Percentiles rank a stretch among this genome's conserved stretches.
Conservation (phyloP, 2,329 filamentous ascomycete species). For the Metarhizium brunneum region DNA sequence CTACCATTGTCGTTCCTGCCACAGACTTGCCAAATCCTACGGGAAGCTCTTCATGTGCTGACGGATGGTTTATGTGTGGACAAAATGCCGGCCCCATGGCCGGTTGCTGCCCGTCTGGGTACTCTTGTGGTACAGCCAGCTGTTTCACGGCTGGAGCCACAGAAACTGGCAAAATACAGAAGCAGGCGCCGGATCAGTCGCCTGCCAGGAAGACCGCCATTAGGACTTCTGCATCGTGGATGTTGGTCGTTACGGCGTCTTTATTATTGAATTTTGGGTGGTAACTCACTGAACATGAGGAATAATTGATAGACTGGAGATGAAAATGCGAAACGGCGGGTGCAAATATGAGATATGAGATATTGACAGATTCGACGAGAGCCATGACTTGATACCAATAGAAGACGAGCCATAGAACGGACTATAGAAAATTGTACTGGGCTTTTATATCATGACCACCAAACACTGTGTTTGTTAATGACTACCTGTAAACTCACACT, state of each 20-base stretch:
- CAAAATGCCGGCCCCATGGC: constrained; percentile 49
- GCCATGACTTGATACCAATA: too few species aligned
- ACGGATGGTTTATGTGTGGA: constrained; percentile 69
- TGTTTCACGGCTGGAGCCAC: constrained; percentile 51
- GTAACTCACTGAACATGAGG: not conserved
- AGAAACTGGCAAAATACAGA: constrained; percentile 47
- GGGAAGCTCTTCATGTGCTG: constrained; percentile 51
- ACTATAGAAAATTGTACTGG: too few species aligned
- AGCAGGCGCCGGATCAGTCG: constrained; percentile 32
- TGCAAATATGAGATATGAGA: not conserved
- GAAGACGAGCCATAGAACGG: too few species aligned
- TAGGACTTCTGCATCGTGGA: not conserved
- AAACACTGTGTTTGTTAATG: too few species aligned
- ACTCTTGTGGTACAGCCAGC: constrained; percentile 60
- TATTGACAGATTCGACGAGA: too few species aligned
- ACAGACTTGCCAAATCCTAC: constrained; percentile 35
- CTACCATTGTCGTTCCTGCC: constrained; percentile 61
- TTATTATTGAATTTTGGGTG: not conserved
- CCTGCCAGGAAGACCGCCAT: not conserved
- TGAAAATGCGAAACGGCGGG: not conserved
- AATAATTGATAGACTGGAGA: not conserved
- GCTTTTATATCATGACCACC: too few species aligned
- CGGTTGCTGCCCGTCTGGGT: constrained; percentile 78
- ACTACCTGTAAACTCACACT: too few species aligned
- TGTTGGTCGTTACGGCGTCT: not conserved